Conservation (phyloP, 306 rosid genomes). For the Lathyrus aphaca region DNA sequence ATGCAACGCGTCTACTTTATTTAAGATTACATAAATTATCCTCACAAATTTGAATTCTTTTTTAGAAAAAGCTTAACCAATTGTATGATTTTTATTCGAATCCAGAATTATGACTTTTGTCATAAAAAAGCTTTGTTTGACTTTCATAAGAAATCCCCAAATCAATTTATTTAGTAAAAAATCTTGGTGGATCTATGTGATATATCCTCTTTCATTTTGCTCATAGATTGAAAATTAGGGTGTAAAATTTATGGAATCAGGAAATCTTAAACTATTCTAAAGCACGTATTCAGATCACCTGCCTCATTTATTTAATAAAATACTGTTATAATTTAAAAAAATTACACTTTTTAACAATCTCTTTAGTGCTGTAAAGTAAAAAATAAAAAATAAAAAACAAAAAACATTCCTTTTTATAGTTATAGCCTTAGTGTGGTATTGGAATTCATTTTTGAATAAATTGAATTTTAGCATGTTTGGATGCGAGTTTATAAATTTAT, state of each 20-base stretch:
- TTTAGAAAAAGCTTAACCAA: neutral
- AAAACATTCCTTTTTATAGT: constrained; percentile 14
- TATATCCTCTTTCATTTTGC: constrained; percentile 11
- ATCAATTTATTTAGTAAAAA: neutral
- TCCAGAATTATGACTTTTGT: constrained; percentile 17
- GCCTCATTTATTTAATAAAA: constrained; percentile 16
- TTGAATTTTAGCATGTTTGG: neutral
- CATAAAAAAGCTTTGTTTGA: constrained; percentile 4
- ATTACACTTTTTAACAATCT: neutral
- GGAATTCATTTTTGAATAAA: neutral
- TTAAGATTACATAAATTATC: constrained; percentile 31
- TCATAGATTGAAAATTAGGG: constrained; percentile 11
- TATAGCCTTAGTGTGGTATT: neutral
- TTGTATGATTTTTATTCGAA: neutral
- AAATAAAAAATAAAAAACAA: too few species aligned
- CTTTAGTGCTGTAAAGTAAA: constrained; percentile 7
- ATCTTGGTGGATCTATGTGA: constrained; percentile 11
- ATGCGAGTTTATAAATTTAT: neutral
- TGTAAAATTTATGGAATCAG: constrained; percentile 2
- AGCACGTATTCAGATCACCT: constrained; percentile 23
- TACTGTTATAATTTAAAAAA: too few species aligned
- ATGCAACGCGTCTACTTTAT: constrained; percentile 44
- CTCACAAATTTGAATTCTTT: neutral
- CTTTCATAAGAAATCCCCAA: constrained; percentile 19
- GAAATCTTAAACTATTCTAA: constrained; percentile 14